Conservation (phyloP, 352 stramenopile species). For the Phytopythium vexans region DNA sequence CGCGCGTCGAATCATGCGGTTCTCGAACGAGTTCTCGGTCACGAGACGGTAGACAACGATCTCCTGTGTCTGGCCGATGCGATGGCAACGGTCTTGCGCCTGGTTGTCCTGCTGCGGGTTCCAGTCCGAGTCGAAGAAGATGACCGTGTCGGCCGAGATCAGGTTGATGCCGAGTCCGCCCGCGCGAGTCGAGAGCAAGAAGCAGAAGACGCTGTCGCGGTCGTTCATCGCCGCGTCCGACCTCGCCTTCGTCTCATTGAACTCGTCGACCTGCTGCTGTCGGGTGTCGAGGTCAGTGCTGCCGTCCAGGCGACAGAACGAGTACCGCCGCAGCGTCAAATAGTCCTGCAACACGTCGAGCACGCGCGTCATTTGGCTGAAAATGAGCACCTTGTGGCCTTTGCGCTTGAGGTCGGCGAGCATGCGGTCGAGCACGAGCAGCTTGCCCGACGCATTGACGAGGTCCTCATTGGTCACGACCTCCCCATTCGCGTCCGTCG, state of each 20-base stretch:
- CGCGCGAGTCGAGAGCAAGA: constrained; percentile 86
- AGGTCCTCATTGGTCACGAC: constrained; percentile 85
- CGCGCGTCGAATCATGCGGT: constrained; percentile 91
- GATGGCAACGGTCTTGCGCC: constrained; percentile 88
- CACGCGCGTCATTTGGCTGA: constrained; percentile 98
- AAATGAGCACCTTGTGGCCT: constrained; percentile 98
- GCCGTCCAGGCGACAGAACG: constrained; percentile 97
- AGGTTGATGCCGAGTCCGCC: constrained; percentile 97
- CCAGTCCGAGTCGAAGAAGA: constrained; percentile 99
- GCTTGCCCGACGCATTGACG: constrained; percentile 94
- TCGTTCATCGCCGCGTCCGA: constrained; percentile 10
- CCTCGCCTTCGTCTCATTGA: constrained; percentile 80
- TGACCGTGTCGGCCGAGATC: constrained; percentile 95
- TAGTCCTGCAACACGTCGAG: constrained; percentile 99
- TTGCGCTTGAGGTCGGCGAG: constrained; percentile 92
- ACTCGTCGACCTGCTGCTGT: constrained; percentile 96
- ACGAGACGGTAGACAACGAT: constrained; percentile 92
- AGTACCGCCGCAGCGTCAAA: constrained; percentile 80
- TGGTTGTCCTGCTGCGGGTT: constrained; percentile 97
- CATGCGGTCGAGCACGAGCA: constrained; percentile 98
- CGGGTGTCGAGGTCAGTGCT: constrained; percentile 90
- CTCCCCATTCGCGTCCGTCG: constrained; percentile 44
- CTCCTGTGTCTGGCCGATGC: constrained; percentile 89
- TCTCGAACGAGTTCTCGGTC: constrained; percentile 92
- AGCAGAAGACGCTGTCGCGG: constrained; percentile 72